Conservation (phyloP, 331 rosid genomes). For the Saraca asoca region DNA sequence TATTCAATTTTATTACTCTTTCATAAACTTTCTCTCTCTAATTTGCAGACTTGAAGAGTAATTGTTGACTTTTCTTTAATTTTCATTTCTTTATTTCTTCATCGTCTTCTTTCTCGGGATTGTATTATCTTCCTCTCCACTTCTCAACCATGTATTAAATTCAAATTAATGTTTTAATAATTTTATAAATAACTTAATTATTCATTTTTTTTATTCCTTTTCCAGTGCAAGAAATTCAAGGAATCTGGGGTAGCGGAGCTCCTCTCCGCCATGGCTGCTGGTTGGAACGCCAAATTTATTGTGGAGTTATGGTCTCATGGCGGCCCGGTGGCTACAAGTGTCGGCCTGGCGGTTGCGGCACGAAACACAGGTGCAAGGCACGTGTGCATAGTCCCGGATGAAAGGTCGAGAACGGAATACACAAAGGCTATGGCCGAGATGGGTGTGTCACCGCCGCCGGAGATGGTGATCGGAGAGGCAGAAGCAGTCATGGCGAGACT, state of each 20-base stretch:
- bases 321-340: slow-evolving; percentile 56
- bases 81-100: no score
- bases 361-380: slow-evolving; percentile 78
- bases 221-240: slow-evolving; percentile 53
- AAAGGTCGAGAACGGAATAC: slow-evolving; percentile 50
- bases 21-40: no score
- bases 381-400: slow-evolving; percentile 77
- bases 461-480: slow-evolving; percentile 56
- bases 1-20: no score
- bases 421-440: slow-evolving; percentile 41
- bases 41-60: no score
- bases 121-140: no score
- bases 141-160: no score
- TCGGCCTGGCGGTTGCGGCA: slow-evolving; percentile 77
- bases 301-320: slow-evolving; percentile 63
- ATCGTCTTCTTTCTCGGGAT: no score
- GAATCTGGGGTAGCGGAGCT: slow-evolving; percentile 81
- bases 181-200: background rate
- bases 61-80: no score
- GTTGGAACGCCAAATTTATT: slow-evolving; percentile 75
- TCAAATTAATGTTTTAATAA: no score
- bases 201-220: background rate
- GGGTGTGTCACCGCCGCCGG: slow-evolving; percentile 47
- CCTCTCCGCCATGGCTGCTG: slow-evolving; percentile 86
- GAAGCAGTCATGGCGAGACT: slow-evolving; percentile 39